Evolutionary conservation across 371 early-diverging fungal genomes (phyloP).

Genomic region (Cokeromyces recurvatus): DNA sequence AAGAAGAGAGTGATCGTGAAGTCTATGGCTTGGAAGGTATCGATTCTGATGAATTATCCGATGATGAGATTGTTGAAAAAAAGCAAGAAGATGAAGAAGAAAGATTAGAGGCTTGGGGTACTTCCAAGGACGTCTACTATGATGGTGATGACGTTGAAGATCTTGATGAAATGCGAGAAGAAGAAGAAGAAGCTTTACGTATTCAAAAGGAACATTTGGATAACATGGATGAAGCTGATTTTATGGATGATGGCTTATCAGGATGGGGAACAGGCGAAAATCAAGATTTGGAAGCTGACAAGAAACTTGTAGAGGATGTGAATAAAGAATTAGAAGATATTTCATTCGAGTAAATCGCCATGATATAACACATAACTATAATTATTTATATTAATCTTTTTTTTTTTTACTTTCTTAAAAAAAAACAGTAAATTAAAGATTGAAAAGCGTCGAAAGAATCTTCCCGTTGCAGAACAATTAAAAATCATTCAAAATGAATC

Average conservation of each 20-base stretch:
- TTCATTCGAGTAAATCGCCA: conserved; percentile 37
- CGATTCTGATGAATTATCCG: conserved; percentile 30
- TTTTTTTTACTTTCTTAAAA: too few species aligned
- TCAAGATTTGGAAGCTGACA: conserved; percentile 28
- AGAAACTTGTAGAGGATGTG: conserved; percentile 46
- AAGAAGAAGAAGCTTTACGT: conserved; percentile 87
- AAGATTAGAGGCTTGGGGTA: conserved; percentile 66
- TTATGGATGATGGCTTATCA: conserved; percentile 68
- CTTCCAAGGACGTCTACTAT: conserved; percentile 67
- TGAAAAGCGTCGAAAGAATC: conserved; percentile 46
- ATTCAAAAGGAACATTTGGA: conserved; percentile 78
- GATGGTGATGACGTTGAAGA: conserved; percentile 73
- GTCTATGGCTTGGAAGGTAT: conserved; percentile 59
- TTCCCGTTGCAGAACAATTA: conserved; percentile 64
- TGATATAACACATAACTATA: too few species aligned
- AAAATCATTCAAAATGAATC: conserved; percentile 72
- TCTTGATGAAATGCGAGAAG: conserved; percentile 78
- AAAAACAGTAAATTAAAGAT: conserved; percentile 20
- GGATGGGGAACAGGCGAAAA: conserved; percentile 34
- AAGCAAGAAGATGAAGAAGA: conserved; percentile 46
- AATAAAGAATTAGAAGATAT: conserved; percentile 57
- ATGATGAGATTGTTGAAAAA: conserved; percentile 44
- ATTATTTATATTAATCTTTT: too few species aligned
- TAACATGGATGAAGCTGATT: conserved; percentile 86
- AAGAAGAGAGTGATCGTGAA: conserved; percentile 54